Conservation (phyloP, 805 yeast genomes). For the Tetrapisispora iriomotensis region DNA sequence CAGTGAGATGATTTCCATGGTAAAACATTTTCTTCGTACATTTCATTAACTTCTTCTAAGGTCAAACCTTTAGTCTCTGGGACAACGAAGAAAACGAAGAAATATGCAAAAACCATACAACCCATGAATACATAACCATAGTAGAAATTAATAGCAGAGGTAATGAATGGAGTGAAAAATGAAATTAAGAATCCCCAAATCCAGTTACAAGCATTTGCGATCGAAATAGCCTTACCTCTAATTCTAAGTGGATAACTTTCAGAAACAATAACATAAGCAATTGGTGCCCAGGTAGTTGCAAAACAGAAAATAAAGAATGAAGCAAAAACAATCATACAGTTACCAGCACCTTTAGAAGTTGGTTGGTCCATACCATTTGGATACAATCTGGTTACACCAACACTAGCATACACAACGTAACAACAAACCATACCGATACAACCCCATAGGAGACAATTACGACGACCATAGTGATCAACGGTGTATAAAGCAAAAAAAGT, state of each 20-base stretch:
- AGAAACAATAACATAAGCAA: conserved; percentile 55
- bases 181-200: conserved; percentile 62
- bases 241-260: conserved; percentile 69
- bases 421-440: conserved; percentile 41
- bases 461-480: conserved; percentile 50
- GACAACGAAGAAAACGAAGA: conserved; percentile 64
- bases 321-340: conserved; percentile 63
- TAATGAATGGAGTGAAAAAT: conserved; percentile 67
- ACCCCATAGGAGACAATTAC: conserved; percentile 40
- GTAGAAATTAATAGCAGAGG: conserved; percentile 54
- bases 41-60: conserved; percentile 71
- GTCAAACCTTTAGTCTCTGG: conserved; percentile 75
- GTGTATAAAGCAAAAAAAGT: conserved; percentile 43
- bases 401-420: conserved; percentile 43
- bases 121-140: conserved; percentile 61
- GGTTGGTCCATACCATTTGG: conserved; percentile 29
- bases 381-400: conserved; percentile 46
- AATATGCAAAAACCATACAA: conserved; percentile 45
- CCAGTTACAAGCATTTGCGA: conserved; percentile 59
- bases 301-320: conserved; percentile 67
- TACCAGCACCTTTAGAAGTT: conserved; percentile 47
- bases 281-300: conserved; percentile 74
- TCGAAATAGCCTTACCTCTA: conserved; percentile 47
- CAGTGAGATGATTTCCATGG: conserved; percentile 43
- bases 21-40: conserved; percentile 36